phyloP scores from a whole-genome alignment of 192 early-diverging fungal genomes.

The Piromyces finnis region DNA sequence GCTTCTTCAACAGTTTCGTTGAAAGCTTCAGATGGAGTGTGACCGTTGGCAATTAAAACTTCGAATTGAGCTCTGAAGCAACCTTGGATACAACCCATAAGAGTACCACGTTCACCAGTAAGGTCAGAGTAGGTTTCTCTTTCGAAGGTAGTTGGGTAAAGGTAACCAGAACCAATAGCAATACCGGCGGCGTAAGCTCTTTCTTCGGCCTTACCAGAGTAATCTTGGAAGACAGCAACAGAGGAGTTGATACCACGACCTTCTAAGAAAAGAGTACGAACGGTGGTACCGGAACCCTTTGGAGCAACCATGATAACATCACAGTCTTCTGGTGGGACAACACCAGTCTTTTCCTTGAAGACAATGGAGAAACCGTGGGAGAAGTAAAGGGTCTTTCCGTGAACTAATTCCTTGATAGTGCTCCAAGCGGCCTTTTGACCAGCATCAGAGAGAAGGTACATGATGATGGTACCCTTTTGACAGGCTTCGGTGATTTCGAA shows the following conservation, averaged over 20 bases:
- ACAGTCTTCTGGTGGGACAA: constrained; percentile 77
- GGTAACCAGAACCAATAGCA: constrained; percentile 87
- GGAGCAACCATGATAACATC: constrained; percentile 93
- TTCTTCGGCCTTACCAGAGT: constrained; percentile 83
- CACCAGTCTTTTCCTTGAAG: constrained; percentile 77
- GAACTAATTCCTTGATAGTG: constrained; percentile 65
- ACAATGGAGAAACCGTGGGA: constrained; percentile 93
- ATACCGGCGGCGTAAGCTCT: constrained; percentile 78
- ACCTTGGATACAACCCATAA: constrained; percentile 98
- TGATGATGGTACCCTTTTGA: constrained; percentile 71
- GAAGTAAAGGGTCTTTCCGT: constrained; percentile 97
- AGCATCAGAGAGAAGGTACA: constrained; percentile 74
- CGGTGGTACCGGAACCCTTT: constrained; percentile 91
- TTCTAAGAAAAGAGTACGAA: constrained; percentile 87
- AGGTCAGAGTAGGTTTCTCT: constrained; percentile 96
- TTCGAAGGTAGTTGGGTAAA: constrained; percentile 82
- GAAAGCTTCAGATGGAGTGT: constrained; percentile 95
- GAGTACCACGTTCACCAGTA: constrained; percentile 86
- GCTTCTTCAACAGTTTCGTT: constrained; percentile 99
- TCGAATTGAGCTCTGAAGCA: constrained; percentile 94
- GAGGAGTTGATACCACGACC: constrained; percentile 96
- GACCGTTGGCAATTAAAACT: constrained; percentile 77
- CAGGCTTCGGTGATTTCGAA: constrained; percentile 84
- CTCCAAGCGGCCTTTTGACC: constrained; percentile 84
- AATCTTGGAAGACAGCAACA: constrained; percentile 86